Conservation (phyloP, 2,329 filamentous ascomycete species). For the Colletotrichum musicola region DNA sequence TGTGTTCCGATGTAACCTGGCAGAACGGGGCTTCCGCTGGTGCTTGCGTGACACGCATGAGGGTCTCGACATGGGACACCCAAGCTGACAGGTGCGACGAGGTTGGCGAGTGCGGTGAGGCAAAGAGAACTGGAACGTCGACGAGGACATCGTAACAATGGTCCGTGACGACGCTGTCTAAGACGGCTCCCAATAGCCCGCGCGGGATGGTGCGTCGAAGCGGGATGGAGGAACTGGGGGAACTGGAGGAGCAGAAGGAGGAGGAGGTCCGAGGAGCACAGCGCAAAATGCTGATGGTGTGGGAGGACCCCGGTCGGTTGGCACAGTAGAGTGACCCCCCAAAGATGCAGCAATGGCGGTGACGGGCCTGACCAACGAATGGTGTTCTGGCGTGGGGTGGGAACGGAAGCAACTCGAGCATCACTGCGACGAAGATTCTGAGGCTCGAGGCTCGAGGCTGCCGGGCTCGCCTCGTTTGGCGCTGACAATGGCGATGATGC, state of each 20-base stretch:
- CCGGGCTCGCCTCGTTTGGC: too few relatives aligned
- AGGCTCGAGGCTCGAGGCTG: too few relatives aligned
- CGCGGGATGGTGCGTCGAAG: neutral
- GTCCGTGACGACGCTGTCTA: neutral
- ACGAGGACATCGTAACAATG: neutral
- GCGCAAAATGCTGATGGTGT: neutral
- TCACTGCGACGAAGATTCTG: neutral
- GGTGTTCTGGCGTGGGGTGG: slow-evolving; percentile 6
- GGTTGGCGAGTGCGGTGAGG: slow-evolving; percentile 5
- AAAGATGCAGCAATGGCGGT: slow-evolving; percentile 36
- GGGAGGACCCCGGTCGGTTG: slow-evolving; percentile 2
- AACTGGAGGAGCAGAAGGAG: too few relatives aligned
- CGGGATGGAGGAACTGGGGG: slow-evolving; percentile 14
- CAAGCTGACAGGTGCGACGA: slow-evolving; percentile 4
- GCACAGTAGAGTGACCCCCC: slow-evolving; percentile 16
- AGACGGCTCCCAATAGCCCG: slow-evolving; percentile 2
- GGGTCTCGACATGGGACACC: slow-evolving; percentile 27
- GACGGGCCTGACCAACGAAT: slow-evolving; percentile 24
- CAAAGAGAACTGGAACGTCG: neutral
- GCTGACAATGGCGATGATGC: too few relatives aligned
- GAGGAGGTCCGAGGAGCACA: slow-evolving; percentile 1
- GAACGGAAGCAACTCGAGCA: slow-evolving; percentile 15
- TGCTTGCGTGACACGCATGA: slow-evolving; percentile 23
- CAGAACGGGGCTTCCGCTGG: slow-evolving; percentile 22
- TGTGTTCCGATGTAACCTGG: slow-evolving; percentile 31